Percentiles rank a stretch among this genome's conserved stretches.
Evolutionary conservation across 2,329 filamentous ascomycete species (phyloP).

Genomic region (Furcasterigmium furcatum): DNA sequence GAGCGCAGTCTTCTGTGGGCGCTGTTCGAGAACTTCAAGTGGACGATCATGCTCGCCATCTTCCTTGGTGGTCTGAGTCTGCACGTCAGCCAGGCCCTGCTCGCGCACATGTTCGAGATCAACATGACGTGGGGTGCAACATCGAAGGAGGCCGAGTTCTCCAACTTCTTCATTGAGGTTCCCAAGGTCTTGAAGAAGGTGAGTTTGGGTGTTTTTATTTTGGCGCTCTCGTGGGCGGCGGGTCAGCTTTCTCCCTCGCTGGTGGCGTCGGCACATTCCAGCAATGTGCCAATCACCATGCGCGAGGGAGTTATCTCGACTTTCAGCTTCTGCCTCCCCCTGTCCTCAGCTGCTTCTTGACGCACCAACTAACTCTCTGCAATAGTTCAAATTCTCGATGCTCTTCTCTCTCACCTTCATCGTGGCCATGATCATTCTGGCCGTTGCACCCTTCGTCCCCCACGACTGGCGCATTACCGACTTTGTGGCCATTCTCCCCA

Average conservation of each 20-base stretch:
- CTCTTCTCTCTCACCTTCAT: slow-evolving; percentile 57
- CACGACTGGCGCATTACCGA: slow-evolving; percentile 64
- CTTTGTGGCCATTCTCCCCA: slow-evolving; percentile 73
- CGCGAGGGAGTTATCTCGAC: background rate
- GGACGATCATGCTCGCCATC: slow-evolving; percentile 70
- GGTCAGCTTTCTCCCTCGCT: background rate
- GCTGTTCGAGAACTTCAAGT: slow-evolving; percentile 66
- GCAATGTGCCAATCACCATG: slow-evolving; percentile 18
- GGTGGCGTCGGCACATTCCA: slow-evolving; percentile 22
- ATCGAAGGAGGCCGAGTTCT: slow-evolving; percentile 75
- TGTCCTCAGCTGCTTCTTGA: background rate
- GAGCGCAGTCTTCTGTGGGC: slow-evolving; percentile 58
- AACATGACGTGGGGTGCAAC: slow-evolving; percentile 87
- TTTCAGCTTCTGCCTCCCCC: no score
- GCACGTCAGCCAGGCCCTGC: slow-evolving; percentile 75
- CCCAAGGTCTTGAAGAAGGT: slow-evolving; percentile 75
- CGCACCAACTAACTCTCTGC: slow-evolving; percentile 5
- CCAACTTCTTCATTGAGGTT: slow-evolving; percentile 82
- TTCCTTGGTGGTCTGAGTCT: slow-evolving; percentile 81
- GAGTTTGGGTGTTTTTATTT: slow-evolving; percentile 40
- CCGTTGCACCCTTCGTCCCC: slow-evolving; percentile 61
- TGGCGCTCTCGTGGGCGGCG: slow-evolving; percentile 5
- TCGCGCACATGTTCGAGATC: slow-evolving; percentile 81
- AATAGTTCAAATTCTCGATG: slow-evolving; percentile 70
- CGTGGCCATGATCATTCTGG: slow-evolving; percentile 61